phyloP scores from a whole-genome alignment of 257 asterid genomes.

The Solanum arcanum region DNA sequence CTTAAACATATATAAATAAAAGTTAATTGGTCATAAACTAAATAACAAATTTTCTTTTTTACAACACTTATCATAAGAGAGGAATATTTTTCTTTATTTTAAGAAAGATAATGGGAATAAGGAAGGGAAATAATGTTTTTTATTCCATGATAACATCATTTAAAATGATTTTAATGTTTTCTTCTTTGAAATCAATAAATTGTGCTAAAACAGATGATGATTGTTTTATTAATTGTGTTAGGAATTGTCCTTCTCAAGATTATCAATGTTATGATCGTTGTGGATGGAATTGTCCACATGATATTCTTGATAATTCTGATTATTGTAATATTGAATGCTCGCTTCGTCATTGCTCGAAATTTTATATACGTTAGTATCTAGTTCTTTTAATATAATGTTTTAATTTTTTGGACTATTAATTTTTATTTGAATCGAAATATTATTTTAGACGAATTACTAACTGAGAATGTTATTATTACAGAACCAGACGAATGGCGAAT shows the following conservation, averaged over 20 bases:
- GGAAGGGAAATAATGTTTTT: background rate
- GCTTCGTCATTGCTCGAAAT: background rate
- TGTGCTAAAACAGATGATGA: background rate
- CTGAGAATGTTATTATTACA: background rate
- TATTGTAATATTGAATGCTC: background rate
- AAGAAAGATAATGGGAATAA: background rate
- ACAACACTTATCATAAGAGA: background rate
- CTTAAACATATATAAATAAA: background rate
- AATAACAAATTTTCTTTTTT: background rate
- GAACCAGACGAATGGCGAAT: background rate
- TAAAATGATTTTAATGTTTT: background rate
- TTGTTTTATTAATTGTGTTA: background rate
- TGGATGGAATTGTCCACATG: background rate
- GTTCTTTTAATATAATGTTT: background rate
- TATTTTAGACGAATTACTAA: background rate
- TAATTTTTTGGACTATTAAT: background rate
- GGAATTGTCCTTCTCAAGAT: background rate
- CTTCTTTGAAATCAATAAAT: background rate
- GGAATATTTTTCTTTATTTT: background rate
- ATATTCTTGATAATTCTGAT: background rate
- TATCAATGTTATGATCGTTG: background rate
- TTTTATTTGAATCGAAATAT: background rate
- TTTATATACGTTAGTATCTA: background rate
- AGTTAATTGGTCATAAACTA: background rate
- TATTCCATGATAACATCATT: background rate